A percentile compares a stretch with the other conserved stretches of the same genome.
phyloP scores from a whole-genome alignment of 2,329 filamentous ascomycete genomes.

The Aspergillus sp. region DNA sequence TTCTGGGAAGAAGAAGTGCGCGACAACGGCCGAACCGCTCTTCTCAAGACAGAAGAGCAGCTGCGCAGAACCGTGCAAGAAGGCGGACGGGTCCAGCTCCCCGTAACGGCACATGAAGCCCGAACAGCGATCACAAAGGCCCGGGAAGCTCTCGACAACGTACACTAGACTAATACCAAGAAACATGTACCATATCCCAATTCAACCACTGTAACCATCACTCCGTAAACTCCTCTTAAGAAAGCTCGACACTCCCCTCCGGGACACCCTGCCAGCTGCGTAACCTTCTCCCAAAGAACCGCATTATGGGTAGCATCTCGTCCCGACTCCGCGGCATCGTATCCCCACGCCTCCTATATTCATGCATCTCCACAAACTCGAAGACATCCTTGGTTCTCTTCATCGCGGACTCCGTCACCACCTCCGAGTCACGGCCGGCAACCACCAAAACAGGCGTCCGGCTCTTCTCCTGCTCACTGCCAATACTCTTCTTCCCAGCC shows the following conservation, averaged over 20 bases:
- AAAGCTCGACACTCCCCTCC: constrained; percentile 46
- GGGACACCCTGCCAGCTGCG: constrained; percentile 47
- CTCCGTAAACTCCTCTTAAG: constrained; percentile 6
- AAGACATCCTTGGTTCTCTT: constrained; percentile 67
- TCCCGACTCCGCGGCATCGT: constrained; percentile 80
- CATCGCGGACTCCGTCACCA: constrained; percentile 63
- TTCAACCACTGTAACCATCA: background rate
- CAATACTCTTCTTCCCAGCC: constrained; percentile 22
- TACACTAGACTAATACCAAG: constrained; percentile 7
- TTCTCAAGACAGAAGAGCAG: constrained; percentile 54
- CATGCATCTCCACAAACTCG: constrained; percentile 63
- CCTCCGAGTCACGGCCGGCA: constrained; percentile 41
- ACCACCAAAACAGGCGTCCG: constrained; percentile 44
- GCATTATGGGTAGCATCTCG: constrained; percentile 89
- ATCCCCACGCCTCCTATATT: constrained; percentile 71
- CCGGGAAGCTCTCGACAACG: constrained; percentile 45
- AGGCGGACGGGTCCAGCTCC: constrained; percentile 40
- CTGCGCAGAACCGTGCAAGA: constrained; percentile 49
- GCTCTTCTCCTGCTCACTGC: constrained; percentile 28
- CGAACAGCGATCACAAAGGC: constrained; percentile 48
- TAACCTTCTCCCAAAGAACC: constrained; percentile 57
- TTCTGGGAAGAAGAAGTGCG: constrained; percentile 54
- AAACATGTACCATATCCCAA: constrained; percentile 13
- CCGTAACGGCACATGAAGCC: constrained; percentile 41
- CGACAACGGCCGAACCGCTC: constrained; percentile 58